Conservation (phyloP, 345 rosid species). For the Salix exigua region DNA sequence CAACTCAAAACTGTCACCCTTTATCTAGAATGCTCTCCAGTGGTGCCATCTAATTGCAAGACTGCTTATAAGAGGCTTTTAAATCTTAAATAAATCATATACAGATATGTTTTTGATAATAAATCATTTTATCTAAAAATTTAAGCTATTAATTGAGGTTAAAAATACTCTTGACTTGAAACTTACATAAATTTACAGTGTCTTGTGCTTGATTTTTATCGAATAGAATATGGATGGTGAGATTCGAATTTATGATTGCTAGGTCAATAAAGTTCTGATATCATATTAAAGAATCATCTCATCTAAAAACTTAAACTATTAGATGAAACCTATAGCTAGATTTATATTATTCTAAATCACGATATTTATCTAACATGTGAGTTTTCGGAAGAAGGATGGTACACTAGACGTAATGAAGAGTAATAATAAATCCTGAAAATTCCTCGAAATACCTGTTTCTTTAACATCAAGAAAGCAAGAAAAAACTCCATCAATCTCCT, state of each 20-base stretch:
- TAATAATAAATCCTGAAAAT: neutral
- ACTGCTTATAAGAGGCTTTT: neutral
- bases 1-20: too few relatives aligned
- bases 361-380: neutral
- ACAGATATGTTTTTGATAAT: neutral
- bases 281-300: too few relatives aligned
- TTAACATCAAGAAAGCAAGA: conserved; percentile 59
- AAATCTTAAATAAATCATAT: neutral
- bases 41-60: neutral
- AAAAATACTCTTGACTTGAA: too few relatives aligned
- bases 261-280: too few relatives aligned
- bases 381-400: neutral
- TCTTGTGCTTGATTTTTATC: too few relatives aligned
- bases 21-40: neutral
- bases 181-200: too few relatives aligned
- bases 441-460: conserved; percentile 44
- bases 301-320: too few relatives aligned
- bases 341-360: too few relatives aligned
- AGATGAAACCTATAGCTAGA: rapidly evolving
- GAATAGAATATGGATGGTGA: too few relatives aligned
- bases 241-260: too few relatives aligned
- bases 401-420: neutral
- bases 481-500: conserved; percentile 69
- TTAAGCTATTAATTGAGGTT: too few relatives aligned
- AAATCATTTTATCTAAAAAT: too few relatives aligned